Base-by-base conservation (phyloP, 1,284 basidiomycete genomes). In the Heimioporus retisporus region DNA sequence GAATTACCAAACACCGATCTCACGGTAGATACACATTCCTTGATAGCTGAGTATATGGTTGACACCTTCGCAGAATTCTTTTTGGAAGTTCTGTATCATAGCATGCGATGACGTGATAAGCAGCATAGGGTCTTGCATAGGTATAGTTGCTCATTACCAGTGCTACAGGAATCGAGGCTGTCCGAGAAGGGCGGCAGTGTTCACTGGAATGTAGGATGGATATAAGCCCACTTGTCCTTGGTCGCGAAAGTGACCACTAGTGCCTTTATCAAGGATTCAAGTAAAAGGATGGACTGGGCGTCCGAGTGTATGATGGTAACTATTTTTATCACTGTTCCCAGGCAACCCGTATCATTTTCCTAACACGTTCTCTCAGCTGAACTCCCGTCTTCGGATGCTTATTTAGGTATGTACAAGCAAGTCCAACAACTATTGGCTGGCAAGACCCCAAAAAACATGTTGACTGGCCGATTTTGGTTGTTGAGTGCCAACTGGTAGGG, bases 201-300 rank as follows among this genome's bases (percentile, higher is more conserved):
- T 19, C 48, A 74, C 64, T 57, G 71, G 68, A 72, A 59, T 21
- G 6, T 21, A 6, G 13, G n/a, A 16, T 46, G 5, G 5, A 63
- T 73, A 69, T 75, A 73, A 71, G 18, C 16, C 8, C 3, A 28
- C 23, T 11, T n/a, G 18, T 58, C 19, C 1, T 59, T 13, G 16
- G n/a, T 13, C 6, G 7, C 42, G 1, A 18, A n/a, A 21, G 4
- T 13, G 8, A 6, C 10, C 31, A n/a, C 31, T 18, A 15, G 43
- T 28, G 28, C n/a, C 6, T 35, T 11, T 11, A 11, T 35, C 42
- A 28, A 28, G 28, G 28, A 28, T 3, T 31, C 14, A 2, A 11
- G 43, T 21, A 56, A 43, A 23, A 35, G 19, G 28, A n/a, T 31
- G 43, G 44, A 46, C 4, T 14, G 54, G 31, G 73, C 44, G 55